phyloP scores from a whole-genome alignment of 2,329 filamentous ascomycete genomes.

The Verticillium klebahnii region DNA sequence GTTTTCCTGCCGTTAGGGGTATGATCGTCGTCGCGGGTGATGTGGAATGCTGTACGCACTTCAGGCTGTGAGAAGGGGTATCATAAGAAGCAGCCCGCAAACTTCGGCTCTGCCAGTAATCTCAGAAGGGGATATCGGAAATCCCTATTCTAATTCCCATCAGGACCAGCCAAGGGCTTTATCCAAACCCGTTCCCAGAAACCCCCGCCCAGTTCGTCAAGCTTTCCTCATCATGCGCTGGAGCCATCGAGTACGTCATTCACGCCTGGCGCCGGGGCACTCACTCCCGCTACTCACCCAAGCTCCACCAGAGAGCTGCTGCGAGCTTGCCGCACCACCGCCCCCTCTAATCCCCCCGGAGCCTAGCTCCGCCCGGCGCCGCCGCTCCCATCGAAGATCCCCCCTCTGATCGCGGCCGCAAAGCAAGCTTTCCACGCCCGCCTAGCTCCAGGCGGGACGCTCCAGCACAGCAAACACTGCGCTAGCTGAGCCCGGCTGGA shows the following conservation, averaged over 20 bases:
- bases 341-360: background rate
- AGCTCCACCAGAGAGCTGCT: no score
- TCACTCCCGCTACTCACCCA: background rate
- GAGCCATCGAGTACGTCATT: constrained; percentile 1
- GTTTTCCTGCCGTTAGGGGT: background rate
- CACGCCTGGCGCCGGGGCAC: background rate
- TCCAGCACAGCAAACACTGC: no score
- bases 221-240: background rate
- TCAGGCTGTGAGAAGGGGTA: background rate
- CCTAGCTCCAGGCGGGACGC: background rate
- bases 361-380: constrained; percentile 2
- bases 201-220: background rate
- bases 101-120: background rate
- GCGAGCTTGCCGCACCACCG: background rate
- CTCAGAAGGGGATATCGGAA: background rate
- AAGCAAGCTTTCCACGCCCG: background rate
- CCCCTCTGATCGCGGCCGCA: background rate
- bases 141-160: background rate
- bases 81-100: background rate
- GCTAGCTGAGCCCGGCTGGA: no score
- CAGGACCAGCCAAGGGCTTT: background rate
- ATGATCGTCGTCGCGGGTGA: background rate
- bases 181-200: background rate
- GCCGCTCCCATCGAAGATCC: background rate
- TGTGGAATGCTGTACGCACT: background rate